Evolutionary conservation across 2,329 filamentous ascomycete species (phyloP).

Genomic region (Aureobasidium uvarum): DNA sequence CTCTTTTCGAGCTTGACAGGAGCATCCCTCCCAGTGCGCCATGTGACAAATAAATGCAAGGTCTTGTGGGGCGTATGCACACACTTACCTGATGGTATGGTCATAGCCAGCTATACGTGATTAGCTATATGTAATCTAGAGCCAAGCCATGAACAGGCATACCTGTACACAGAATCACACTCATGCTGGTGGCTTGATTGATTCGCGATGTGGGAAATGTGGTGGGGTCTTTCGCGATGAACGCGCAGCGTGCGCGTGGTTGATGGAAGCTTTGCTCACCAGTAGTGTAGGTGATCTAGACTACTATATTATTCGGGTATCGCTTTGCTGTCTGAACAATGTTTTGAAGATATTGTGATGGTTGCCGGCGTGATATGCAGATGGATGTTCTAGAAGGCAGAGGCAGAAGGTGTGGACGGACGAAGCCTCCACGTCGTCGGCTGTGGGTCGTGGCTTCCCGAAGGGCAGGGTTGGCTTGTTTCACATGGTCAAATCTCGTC

Average conservation of each 20-base stretch:
- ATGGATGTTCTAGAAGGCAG: background rate
- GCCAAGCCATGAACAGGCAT: constrained; percentile 35
- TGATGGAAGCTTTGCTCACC: background rate
- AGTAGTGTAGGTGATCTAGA: background rate
- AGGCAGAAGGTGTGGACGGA: background rate
- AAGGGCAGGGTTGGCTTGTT: constrained; percentile 6
- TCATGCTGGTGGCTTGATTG: constrained; percentile 48
- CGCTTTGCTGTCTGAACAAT: background rate
- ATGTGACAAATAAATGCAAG: constrained; percentile 20
- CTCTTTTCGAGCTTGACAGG: background rate
- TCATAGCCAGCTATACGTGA: constrained; percentile 63
- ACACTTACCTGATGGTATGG: constrained; percentile 67
- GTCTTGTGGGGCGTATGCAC: constrained; percentile 1
- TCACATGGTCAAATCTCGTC: background rate
- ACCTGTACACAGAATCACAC: constrained; percentile 67
- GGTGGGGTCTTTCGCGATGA: background rate
- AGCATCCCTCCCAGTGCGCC: constrained; percentile 1
- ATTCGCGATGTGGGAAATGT: constrained; percentile 4
- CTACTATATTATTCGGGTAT: background rate
- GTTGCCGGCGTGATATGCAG: constrained; percentile 6
- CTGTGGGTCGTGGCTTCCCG: background rate
- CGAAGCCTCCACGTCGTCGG: constrained; percentile 14
- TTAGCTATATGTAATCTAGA: constrained; percentile 31
- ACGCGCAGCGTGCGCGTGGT: constrained; percentile 10
- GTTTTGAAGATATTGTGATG: constrained; percentile 17